Conservation (phyloP, 805 yeast genomes). For the Myxozyma mucilagina region DNA sequence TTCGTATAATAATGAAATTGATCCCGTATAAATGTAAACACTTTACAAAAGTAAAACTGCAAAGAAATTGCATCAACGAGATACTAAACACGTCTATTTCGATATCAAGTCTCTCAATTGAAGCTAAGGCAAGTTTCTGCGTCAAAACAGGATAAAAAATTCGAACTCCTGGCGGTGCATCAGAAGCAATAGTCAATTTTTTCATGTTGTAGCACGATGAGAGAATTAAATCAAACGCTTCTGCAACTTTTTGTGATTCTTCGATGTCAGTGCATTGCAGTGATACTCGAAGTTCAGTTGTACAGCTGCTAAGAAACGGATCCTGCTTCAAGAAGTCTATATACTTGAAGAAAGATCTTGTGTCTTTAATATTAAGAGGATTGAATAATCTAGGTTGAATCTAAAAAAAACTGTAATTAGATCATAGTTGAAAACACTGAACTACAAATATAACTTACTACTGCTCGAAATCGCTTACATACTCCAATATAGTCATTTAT, state of each 20-base stretch:
- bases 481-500: conserved; percentile 14
- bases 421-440: not conserved
- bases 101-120: conserved; percentile 14
- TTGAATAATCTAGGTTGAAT: conserved; percentile 25
- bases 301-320: conserved; percentile 1
- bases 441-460: conserved; percentile 7
- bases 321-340: conserved; percentile 14
- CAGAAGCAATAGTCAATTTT: conserved; percentile 7
- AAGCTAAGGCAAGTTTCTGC: conserved; percentile 12
- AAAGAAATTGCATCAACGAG: conserved; percentile 23
- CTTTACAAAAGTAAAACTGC: conserved; percentile 10
- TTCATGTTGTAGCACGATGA: conserved; percentile 13
- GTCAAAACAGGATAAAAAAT: conserved; percentile 22
- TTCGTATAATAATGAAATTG: conserved; percentile 4
- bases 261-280: conserved; percentile 28
- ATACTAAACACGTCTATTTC: conserved; percentile 13
- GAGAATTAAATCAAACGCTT: conserved; percentile 16
- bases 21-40: conserved; percentile 13
- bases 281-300: conserved; percentile 5
- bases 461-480: conserved; percentile 15
- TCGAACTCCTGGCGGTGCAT: conserved; percentile 30
- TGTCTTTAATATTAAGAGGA: conserved; percentile 10
- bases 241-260: conserved; percentile 30
- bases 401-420: not conserved
- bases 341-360: conserved; percentile 16